Percentiles rank a stretch among this genome's conserved stretches.
These are phyloP conservation scores for Paulownia fortunei DNA, from an alignment of 257 asterid genomes.

Conservation along the genomic window DNA sequence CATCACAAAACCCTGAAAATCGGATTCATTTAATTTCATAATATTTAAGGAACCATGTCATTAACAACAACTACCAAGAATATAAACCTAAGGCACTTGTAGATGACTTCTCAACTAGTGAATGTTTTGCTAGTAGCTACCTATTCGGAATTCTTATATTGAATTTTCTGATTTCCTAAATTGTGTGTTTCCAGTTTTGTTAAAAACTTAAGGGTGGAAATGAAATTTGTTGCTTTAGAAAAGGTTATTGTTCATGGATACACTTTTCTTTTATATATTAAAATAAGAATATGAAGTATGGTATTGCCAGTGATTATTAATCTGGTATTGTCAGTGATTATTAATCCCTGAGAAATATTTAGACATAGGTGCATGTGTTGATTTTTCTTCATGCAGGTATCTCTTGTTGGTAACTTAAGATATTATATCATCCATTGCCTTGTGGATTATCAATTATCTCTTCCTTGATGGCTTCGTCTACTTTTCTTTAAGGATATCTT, in stretches of 20 bases:
- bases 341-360: conserved; percentile 2
- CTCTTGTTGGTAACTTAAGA: conserved; percentile 2
- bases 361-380: not conserved
- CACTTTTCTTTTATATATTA: conserved; percentile 2
- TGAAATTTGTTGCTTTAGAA: not conserved
- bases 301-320: not conserved
- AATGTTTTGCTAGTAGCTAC: not conserved
- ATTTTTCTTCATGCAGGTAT: not conserved
- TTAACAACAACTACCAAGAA: not conserved
- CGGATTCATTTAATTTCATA: not conserved
- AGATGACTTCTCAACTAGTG: not conserved
- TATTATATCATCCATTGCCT: not conserved
- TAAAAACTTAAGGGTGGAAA: not conserved
- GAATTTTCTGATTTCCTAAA: not conserved
- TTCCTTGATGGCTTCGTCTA: conserved; percentile 10
- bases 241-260: not conserved
- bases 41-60: not conserved
- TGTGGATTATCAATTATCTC: conserved; percentile 16
- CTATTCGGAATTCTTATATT: not conserved
- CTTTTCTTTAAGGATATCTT: conserved; percentile 1
- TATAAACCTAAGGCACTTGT: not conserved
- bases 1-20: not conserved
- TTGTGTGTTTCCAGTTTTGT: not conserved
- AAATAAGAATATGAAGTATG: not conserved
- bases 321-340: not conserved